Evolutionary conservation across 1,139 yeast genomes (phyloP).

Genomic region (Blastobotrys petasosporus): DNA sequence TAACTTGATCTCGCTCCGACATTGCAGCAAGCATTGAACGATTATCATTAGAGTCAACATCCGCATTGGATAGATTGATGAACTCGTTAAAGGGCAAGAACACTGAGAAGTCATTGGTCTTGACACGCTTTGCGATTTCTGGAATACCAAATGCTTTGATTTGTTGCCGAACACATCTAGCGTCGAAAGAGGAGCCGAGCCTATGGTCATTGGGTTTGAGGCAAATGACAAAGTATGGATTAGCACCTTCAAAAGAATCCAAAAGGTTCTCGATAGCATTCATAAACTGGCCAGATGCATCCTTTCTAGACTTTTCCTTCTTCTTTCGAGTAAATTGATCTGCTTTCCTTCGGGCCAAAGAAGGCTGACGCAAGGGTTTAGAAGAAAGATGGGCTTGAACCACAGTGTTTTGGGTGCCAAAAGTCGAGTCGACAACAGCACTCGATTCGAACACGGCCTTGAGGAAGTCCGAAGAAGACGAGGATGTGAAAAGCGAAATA

Average conservation of each 20-base stretch:
- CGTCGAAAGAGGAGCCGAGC: constrained; percentile 36
- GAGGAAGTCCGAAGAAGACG: constrained; percentile 37
- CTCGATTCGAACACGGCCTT: constrained; percentile 33
- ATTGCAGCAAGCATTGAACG: constrained; percentile 15
- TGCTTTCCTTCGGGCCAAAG: constrained; percentile 24
- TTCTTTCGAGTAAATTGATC: constrained; percentile 14
- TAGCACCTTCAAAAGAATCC: constrained; percentile 36
- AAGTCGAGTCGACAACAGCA: constrained; percentile 36
- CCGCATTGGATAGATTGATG: constrained; percentile 27
- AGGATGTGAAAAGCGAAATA: constrained; percentile 36
- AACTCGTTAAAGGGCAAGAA: constrained; percentile 38
- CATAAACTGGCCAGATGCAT: constrained; percentile 35
- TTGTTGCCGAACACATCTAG: constrained; percentile 40
- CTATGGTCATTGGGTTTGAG: constrained; percentile 39
- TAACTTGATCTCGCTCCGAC: constrained; percentile 34
- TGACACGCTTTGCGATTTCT: constrained; percentile 37
- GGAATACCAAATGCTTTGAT: constrained; percentile 39
- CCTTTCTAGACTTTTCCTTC: constrained; percentile 19
- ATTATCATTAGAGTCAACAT: constrained; percentile 17
- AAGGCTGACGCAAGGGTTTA: constrained; percentile 38
- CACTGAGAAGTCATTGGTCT: constrained; percentile 35
- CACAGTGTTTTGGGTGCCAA: constrained; percentile 30
- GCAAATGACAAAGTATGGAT: constrained; percentile 39
- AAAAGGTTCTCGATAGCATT: constrained; percentile 34
- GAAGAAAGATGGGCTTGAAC: constrained; percentile 38